phyloP scores from a whole-genome alignment of 306 rosid species.

The Acmispon strigosus region DNA sequence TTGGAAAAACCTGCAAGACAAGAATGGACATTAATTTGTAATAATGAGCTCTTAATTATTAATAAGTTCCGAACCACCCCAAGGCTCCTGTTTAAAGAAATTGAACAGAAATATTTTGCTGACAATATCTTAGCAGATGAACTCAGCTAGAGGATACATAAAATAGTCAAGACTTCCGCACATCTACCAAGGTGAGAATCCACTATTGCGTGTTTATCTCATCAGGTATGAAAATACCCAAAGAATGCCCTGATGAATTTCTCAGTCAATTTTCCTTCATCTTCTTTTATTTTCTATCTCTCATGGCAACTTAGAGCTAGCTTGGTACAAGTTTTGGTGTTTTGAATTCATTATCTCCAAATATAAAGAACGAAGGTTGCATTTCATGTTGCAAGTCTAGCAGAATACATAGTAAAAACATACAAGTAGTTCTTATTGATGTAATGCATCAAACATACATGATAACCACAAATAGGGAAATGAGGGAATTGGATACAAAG shows the following conservation, averaged over 20 bases:
- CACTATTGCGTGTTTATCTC: too few relatives aligned
- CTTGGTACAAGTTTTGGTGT: not conserved
- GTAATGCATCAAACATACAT: not conserved
- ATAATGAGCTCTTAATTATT: not conserved
- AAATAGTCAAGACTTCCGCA: not conserved
- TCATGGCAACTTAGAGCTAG: too few relatives aligned
- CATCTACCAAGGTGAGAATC: not conserved
- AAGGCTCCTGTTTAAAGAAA: not conserved
- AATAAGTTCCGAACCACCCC: not conserved
- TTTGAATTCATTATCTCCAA: not conserved
- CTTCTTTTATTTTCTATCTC: too few relatives aligned
- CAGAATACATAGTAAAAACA: not conserved
- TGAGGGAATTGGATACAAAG: not conserved
- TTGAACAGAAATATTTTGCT: not conserved
- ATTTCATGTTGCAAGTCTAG: not conserved
- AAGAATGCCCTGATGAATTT: too few relatives aligned
- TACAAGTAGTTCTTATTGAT: not conserved
- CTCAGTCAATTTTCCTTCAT: too few relatives aligned
- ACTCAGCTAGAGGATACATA: not conserved
- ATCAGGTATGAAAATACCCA: too few relatives aligned
- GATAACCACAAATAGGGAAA: not conserved
- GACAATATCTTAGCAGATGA: not conserved
- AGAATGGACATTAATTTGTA: not conserved
- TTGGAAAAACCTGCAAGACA: constrained; percentile 76
- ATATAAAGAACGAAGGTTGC: not conserved